phyloP scores from a whole-genome alignment of 495 filamentous ascomycete species.

The Penicillium alfredii region DNA sequence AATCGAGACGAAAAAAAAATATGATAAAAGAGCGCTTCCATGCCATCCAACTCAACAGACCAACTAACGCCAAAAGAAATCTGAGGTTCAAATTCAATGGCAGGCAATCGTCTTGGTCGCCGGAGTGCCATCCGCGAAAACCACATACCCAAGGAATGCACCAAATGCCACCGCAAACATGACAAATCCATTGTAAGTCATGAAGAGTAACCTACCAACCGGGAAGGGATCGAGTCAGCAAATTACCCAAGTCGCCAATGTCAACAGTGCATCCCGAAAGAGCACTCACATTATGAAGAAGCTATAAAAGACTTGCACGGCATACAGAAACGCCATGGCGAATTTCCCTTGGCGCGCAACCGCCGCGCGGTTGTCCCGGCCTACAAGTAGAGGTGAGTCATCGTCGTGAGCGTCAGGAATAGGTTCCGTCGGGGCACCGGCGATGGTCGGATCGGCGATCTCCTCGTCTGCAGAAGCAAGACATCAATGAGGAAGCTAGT shows the following conservation, averaged over 20 bases:
- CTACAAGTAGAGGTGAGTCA: slow-evolving; percentile 69
- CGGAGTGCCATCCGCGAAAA: slow-evolving; percentile 65
- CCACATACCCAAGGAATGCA: slow-evolving; percentile 79
- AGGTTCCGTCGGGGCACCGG: slow-evolving; percentile 19
- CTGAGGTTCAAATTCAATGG: slow-evolving; percentile 49
- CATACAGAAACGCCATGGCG: slow-evolving; percentile 79
- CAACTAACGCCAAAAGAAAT: not conserved
- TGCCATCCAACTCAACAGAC: not conserved
- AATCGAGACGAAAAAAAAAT: no score
- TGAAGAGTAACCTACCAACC: slow-evolving; percentile 82
- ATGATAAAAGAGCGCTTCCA: no score
- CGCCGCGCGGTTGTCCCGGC: slow-evolving; percentile 42
- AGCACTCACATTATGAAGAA: slow-evolving; percentile 98
- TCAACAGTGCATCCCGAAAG: no score
- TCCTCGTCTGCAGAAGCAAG: slow-evolving; percentile 40
- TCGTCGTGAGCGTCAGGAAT: slow-evolving; percentile 35
- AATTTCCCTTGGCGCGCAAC: slow-evolving; percentile 57
- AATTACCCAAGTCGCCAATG: no score
- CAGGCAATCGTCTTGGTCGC: slow-evolving; percentile 82
- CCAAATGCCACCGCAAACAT: slow-evolving; percentile 90
- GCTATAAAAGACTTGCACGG: slow-evolving; percentile 92
- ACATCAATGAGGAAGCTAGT: slow-evolving; percentile 10
- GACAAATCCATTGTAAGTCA: slow-evolving; percentile 98
- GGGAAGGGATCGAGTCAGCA: slow-evolving; percentile 1
- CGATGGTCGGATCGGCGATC: slow-evolving; percentile 28